Percentiles rank a stretch among this genome's conserved stretches.
These are phyloP conservation scores for Carex parvula DNA, from an alignment of 176 grass and related monocot genomes.

Conservation along the genomic window DNA sequence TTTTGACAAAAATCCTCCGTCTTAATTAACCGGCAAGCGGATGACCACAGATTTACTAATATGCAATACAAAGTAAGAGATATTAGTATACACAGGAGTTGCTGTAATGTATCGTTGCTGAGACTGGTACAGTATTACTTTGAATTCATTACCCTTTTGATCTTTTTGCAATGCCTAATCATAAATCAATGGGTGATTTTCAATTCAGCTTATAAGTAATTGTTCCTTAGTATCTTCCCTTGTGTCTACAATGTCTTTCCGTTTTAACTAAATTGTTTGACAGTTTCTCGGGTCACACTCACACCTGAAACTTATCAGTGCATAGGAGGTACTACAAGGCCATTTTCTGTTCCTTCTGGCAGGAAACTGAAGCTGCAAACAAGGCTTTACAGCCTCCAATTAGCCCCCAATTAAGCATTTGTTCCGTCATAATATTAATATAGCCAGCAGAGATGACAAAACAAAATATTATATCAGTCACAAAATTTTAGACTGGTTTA, in stretches of 20 bases:
- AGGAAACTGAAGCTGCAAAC: no score
- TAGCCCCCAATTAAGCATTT: not conserved
- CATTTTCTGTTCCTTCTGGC: no score
- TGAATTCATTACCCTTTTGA: not conserved
- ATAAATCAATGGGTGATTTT: not conserved
- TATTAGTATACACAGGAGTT: not conserved
- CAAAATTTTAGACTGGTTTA: not conserved
- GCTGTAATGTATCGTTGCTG: not conserved
- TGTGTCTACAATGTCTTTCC: not conserved
- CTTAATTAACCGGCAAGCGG: not conserved
- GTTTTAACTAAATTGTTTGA: not conserved
- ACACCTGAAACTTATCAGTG: not conserved
- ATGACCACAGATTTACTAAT: not conserved
- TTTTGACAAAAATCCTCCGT: not conserved
- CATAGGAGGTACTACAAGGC: not conserved
- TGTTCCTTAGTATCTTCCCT: not conserved
- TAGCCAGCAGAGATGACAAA: not conserved
- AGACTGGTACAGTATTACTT: not conserved
- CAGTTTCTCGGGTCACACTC: not conserved
- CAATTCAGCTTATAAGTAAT: not conserved
- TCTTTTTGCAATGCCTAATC: not conserved
- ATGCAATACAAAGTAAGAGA: not conserved
- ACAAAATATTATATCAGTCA: not conserved
- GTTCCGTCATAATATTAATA: not conserved
- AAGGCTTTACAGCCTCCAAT: not conserved